Percentiles rank a stretch among this genome's conserved stretches.
Conservation (phyloP, 1,139 yeast species). For the Dujonia santamariae region DNA sequence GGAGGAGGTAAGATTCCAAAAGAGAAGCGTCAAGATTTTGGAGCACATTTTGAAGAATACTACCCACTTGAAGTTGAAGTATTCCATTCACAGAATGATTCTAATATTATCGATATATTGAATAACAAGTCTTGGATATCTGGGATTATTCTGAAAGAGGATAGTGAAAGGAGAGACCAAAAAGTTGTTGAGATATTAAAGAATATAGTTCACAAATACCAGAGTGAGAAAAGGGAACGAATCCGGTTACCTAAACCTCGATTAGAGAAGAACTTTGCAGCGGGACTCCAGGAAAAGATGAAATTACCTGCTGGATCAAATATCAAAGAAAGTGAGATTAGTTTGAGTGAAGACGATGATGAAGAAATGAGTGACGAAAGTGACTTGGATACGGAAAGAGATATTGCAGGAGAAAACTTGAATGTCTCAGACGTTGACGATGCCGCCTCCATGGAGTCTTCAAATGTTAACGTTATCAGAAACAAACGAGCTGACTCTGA, state of each 20-base stretch:
- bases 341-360: conserved; percentile 20
- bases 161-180: conserved; percentile 6
- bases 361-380: conserved; percentile 27
- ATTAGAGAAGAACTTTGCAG: too few relatives aligned
- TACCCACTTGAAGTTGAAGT: conserved; percentile 67
- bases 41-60: conserved; percentile 68
- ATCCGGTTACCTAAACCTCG: not conserved
- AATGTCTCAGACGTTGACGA: conserved; percentile 15
- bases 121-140: conserved; percentile 53
- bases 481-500: conserved; percentile 7
- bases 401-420: conserved; percentile 12
- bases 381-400: conserved; percentile 18
- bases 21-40: conserved; percentile 57
- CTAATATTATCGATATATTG: conserved; percentile 40
- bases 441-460: conserved; percentile 16
- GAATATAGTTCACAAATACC: conserved; percentile 1
- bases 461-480: conserved; percentile 2
- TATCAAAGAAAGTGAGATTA: conserved; percentile 18
- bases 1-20: conserved; percentile 31
- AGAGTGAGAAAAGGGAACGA: not conserved
- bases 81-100: conserved; percentile 57
- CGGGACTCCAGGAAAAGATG: too few relatives aligned
- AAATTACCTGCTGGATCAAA: conserved; percentile 11
- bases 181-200: conserved; percentile 4
- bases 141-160: conserved; percentile 3